Evolutionary conservation across 2,329 filamentous ascomycete species (phyloP), one percentile per base, ranked within the genome.

Genomic region (Penicillium rolfsii): DNA sequence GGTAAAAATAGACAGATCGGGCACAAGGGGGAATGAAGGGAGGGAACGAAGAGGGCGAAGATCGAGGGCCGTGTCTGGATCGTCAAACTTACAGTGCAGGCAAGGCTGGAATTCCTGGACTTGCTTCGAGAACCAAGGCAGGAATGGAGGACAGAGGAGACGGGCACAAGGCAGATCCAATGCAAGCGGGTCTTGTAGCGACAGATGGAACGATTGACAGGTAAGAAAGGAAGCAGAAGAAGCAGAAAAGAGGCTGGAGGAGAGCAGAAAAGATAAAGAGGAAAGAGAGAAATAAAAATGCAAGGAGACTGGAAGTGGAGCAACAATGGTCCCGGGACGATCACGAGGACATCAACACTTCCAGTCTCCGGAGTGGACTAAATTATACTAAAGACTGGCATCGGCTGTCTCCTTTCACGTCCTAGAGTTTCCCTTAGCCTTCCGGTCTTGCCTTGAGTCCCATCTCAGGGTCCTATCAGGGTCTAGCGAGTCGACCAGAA

Each of bases 21-120:
- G 43, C 41, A 26, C n/a, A 6, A 11, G n/a, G 52, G 35, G 64
- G 63, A 67, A 68, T 68, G 63, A 64, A 67, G 63, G 66, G 62
- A 49, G 57, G 7, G 12, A 46, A 14, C 12, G 5, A 41, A 36
- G 9, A 40, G 30, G 30, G 8, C 30, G 11, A 33, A 33, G 28
- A 30, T 7, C 28, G 7, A 33, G 22, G 33, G 41, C 36, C 35
- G 24, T 59, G 59, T 48, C 43, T 57, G 53, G 24, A 52, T 33
- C 30, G 55, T 33, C 30, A 57, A 55, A 64, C 65, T 36, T 59
- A 67, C 65, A 2, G 26, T 9, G 46, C 24, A 43, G 41, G 36
- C 41, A 30, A 40, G 41, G 36, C 41, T 11, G 22, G 26, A 41
- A 60, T 35, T 35, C 43, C 45, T 63, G 40, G 36, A 35, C 30